phyloP scores from a whole-genome alignment of 441 rosid species.

The Raphanus hybrid region DNA sequence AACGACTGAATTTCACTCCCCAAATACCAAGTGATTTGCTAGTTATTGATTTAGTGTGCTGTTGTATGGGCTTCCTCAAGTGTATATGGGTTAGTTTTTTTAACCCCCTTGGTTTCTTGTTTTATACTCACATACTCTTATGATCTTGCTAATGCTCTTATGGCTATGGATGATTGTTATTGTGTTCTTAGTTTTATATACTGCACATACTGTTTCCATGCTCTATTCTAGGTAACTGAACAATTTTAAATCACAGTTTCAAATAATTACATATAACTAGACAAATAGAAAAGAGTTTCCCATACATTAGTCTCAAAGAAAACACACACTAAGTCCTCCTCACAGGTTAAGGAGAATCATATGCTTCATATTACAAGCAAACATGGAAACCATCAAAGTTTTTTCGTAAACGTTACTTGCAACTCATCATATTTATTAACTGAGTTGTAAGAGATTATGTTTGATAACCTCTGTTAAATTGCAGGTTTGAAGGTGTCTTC shows the following conservation, averaged over 20 bases:
- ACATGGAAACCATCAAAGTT: conserved; percentile 32
- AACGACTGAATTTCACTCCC: conserved; percentile 49
- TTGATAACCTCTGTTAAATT: conserved; percentile 49
- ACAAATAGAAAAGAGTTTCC: not conserved
- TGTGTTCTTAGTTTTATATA: not conserved
- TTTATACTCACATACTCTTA: conserved; percentile 4
- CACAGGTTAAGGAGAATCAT: conserved; percentile 18
- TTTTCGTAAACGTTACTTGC: conserved; percentile 18
- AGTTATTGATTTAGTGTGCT: too few species aligned
- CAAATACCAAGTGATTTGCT: too few species aligned
- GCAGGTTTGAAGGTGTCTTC: conserved; percentile 78
- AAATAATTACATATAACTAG: not conserved
- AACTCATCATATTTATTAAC: not conserved
- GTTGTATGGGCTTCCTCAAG: too few species aligned
- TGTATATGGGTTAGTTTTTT: too few species aligned
- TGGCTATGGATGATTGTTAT: conserved; percentile 17
- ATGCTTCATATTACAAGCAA: conserved; percentile 18
- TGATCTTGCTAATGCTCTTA: conserved; percentile 23
- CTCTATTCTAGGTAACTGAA: not conserved
- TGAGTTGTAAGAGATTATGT: conserved; percentile 4
- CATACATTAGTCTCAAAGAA: conserved; percentile 31
- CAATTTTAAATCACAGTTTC: not conserved
- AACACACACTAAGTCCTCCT: conserved; percentile 24
- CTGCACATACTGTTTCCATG: not conserved
- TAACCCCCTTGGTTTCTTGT: too few species aligned